Percentiles rank a stretch among this genome's conserved stretches.
Conservation (phyloP, 1,284 basidiomycete genomes). For the Neolentinus lepideus region DNA sequence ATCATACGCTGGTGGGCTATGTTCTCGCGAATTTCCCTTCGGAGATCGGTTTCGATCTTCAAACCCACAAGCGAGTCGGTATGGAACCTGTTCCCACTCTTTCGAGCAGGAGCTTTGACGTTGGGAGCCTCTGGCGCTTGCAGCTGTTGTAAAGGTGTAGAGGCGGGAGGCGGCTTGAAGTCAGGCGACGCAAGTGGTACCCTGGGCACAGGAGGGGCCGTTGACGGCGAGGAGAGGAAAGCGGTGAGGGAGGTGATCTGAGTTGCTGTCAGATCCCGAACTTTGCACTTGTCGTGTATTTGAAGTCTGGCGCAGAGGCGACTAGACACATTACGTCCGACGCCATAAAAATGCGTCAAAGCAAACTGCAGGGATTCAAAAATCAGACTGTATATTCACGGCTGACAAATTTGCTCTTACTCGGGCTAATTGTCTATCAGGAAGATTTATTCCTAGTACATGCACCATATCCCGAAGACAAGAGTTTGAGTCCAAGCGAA, state of each 20-base stretch:
- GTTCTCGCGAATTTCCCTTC: conserved; percentile 75
- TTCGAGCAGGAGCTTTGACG: neutral
- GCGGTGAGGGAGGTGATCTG: conserved; percentile 84
- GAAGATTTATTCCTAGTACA: conserved; percentile 69
- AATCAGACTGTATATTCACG: neutral
- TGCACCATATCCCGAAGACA: conserved; percentile 51
- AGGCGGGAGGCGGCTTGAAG: conserved; percentile 41
- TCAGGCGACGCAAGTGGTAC: conserved; percentile 53
- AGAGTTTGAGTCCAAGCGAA: neutral
- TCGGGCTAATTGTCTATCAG: conserved; percentile 60
- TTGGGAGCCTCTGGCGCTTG: conserved; percentile 12
- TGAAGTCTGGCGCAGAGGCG: conserved; percentile 84
- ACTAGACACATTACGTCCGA: conserved; percentile 67
- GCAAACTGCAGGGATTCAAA: conserved; percentile 57
- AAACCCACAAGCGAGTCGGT: conserved; percentile 64
- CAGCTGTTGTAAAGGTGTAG: conserved; percentile 36
- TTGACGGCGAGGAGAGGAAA: conserved; percentile 80
- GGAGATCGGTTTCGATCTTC: conserved; percentile 79
- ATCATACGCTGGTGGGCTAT: conserved; percentile 88
- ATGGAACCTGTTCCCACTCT: neutral
- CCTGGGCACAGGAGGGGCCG: conserved; percentile 51
- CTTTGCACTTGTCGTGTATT: conserved; percentile 75
- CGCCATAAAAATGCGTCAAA: conserved; percentile 78
- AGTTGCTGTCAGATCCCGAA: conserved; percentile 68
- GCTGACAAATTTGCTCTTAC: conserved; percentile 30